phyloP scores from a whole-genome alignment of 2,329 filamentous ascomycete species.

The Ceratocystis colombiana region DNA sequence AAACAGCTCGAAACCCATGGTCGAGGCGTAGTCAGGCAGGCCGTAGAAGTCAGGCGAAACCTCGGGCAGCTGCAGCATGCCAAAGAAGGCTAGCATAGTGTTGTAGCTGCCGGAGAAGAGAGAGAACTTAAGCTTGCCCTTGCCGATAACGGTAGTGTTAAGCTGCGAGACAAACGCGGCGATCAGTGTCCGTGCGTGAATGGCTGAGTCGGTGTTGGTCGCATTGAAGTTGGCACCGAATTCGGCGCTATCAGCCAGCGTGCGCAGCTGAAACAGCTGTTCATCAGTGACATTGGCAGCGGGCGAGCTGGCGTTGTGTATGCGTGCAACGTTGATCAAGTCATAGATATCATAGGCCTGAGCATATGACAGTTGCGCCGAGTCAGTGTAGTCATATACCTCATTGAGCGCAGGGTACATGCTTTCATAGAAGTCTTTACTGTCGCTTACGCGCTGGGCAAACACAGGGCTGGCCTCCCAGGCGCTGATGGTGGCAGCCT shows the following conservation, averaged over 20 bases:
- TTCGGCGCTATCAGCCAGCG: constrained; percentile 32
- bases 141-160: constrained; percentile 30
- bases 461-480: constrained; percentile 31
- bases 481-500: constrained; percentile 28
- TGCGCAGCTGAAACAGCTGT: constrained; percentile 32
- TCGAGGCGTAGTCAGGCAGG: constrained; percentile 33
- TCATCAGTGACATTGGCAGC: constrained; percentile 31
- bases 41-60: constrained; percentile 31
- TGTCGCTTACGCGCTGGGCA: constrained; percentile 29
- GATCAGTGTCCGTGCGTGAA: constrained; percentile 32
- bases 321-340: constrained; percentile 33
- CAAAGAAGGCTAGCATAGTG: constrained; percentile 34
- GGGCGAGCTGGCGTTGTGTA: constrained; percentile 31
- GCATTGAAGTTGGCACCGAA: constrained; percentile 32
- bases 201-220: constrained; percentile 30
- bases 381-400: constrained; percentile 31
- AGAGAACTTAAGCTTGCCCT: constrained; percentile 33
- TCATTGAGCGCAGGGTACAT: constrained; percentile 30
- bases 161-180: constrained; percentile 31
- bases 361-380: constrained; percentile 32
- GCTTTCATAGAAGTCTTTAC: constrained; percentile 31
- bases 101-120: constrained; percentile 33
- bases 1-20: constrained; percentile 34
- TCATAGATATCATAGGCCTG: constrained; percentile 35
- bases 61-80: constrained; percentile 29